These are phyloP conservation scores for Inga laurina DNA, from an alignment of 306 rosid species.

Conservation along the genomic window DNA sequence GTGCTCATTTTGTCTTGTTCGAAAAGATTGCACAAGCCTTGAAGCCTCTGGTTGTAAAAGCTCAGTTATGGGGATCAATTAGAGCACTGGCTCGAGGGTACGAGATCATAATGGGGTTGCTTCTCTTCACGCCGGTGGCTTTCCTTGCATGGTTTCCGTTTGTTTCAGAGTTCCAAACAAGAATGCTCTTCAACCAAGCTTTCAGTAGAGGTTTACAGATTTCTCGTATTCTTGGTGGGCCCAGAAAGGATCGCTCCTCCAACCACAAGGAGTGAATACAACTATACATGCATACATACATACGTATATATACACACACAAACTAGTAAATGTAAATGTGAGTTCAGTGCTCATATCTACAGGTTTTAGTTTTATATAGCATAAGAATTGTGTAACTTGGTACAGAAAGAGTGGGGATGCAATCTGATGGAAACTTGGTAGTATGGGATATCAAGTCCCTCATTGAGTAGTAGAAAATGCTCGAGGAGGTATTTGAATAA, in stretches of 20 bases:
- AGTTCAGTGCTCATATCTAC: neutral
- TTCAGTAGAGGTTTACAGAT: slow-evolving; percentile 97
- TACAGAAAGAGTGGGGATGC: neutral
- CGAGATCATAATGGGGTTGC: slow-evolving; percentile 81
- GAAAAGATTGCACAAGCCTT: slow-evolving; percentile 96
- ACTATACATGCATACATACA: neutral
- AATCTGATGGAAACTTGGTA: neutral
- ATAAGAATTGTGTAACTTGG: slow-evolving; percentile 1
- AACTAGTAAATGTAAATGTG: slow-evolving; percentile 19
- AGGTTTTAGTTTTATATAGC: neutral
- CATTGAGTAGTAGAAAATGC: neutral
- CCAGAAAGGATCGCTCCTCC: slow-evolving; percentile 63
- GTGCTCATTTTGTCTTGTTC: neutral
- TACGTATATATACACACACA: too few relatives aligned
- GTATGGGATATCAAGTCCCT: too few relatives aligned
- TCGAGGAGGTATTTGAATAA: neutral
- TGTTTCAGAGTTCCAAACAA: slow-evolving; percentile 92
- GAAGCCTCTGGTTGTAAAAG: slow-evolving; percentile 52
- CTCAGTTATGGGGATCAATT: slow-evolving; percentile 74
- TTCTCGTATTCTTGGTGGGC: slow-evolving; percentile 94
- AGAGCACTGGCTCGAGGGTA: slow-evolving; percentile 82
- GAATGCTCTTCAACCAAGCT: slow-evolving; percentile 99
- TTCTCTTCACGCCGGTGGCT: slow-evolving; percentile 89
- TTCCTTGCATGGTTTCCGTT: slow-evolving; percentile 98
- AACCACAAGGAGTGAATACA: slow-evolving; percentile 61